These are phyloP conservation scores for Pichia paraexigua DNA, from an alignment of 805 yeast genomes.

Conservation along the genomic window DNA sequence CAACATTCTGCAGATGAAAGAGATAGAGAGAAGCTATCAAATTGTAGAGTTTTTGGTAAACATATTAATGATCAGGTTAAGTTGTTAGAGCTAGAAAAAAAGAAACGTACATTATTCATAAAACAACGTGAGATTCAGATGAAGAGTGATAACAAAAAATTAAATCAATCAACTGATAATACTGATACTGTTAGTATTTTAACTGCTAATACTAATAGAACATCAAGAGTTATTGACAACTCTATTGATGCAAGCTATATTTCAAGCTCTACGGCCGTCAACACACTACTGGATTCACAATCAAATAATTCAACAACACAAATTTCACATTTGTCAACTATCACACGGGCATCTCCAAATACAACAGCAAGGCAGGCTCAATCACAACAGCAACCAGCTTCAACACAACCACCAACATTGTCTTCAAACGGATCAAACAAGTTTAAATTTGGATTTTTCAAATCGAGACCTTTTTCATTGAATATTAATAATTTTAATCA, in stretches of 20 bases:
- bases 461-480: conserved; percentile 52
- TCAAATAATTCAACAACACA: background rate
- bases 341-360: background rate
- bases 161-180: background rate
- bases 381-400: background rate
- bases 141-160: background rate
- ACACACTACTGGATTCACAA: background rate
- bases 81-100: conserved; percentile 43
- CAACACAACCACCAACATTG: background rate
- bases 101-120: conserved; percentile 19
- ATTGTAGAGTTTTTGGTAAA: conserved; percentile 32
- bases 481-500: conserved; percentile 31
- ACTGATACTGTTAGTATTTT: background rate
- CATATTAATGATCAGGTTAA: conserved; percentile 43
- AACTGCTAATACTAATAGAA: background rate
- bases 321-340: background rate
- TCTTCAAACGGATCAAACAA: conserved; percentile 11
- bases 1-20: conserved; percentile 30
- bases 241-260: background rate
- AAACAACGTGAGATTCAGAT: conserved; percentile 21
- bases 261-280: background rate
- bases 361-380: background rate
- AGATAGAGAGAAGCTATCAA: conserved; percentile 28
- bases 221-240: background rate
- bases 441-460: conserved; percentile 26